Evolutionary conservation across 2,329 filamentous ascomycete genomes (phyloP).

Genomic region (Paecilomyces niveus): DNA sequence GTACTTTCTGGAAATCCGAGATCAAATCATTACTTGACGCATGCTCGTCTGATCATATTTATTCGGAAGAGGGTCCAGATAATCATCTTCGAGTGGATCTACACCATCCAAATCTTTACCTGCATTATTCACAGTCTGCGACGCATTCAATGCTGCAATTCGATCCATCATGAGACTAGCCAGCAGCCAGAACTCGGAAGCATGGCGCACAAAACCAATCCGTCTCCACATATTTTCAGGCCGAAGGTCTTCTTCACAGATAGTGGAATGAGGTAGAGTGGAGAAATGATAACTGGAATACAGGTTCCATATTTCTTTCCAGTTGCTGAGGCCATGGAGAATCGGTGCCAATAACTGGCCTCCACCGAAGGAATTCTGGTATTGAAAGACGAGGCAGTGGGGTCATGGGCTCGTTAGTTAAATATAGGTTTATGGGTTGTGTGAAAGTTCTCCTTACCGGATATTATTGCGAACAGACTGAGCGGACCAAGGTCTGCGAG

Average conservation of each 20-base stretch:
- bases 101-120: not conserved
- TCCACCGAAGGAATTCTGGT: conserved; percentile 25
- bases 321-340: conserved; percentile 14
- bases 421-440: not conserved
- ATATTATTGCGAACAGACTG: not conserved
- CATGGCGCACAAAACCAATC: not conserved
- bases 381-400: conserved; percentile 29
- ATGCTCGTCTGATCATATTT: conserved; percentile 36
- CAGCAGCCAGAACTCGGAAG: not conserved
- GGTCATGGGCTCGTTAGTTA: conserved; percentile 4
- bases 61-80: conserved; percentile 18
- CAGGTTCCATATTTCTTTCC: not conserved
- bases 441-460: not conserved
- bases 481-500: not conserved
- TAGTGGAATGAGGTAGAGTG: not conserved
- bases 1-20: conserved; percentile 25
- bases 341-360: conserved; percentile 21
- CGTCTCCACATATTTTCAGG: not conserved
- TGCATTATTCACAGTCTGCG: not conserved
- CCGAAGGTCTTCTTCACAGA: not conserved
- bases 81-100: not conserved
- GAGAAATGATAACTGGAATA: not conserved
- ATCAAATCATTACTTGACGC: conserved; percentile 34
- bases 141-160: not conserved
- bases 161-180: not conserved